These are phyloP conservation scores for Quillaja saponaria DNA, from an alignment of 306 rosid genomes.

Conservation along the genomic window DNA sequence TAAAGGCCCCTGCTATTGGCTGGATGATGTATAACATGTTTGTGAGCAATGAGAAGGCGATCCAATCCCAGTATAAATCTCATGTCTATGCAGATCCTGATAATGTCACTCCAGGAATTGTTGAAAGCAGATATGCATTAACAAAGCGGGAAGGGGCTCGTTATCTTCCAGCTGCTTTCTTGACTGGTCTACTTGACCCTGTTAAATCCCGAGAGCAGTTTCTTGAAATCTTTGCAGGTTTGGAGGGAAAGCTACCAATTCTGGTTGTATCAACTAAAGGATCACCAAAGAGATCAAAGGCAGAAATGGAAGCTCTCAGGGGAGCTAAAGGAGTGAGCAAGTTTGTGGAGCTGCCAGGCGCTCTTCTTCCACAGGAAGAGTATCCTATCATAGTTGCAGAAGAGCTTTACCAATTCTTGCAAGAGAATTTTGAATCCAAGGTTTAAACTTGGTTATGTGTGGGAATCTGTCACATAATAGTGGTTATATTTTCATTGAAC, in stretches of 20 bases:
- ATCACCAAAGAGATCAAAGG: slow-evolving; percentile 91
- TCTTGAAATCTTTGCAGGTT: slow-evolving; percentile 66
- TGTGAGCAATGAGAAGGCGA: slow-evolving; percentile 86
- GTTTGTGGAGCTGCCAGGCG: slow-evolving; percentile 89
- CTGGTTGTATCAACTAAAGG: slow-evolving; percentile 70
- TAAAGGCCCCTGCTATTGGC: slow-evolving; percentile 92
- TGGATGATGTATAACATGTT: slow-evolving; percentile 98
- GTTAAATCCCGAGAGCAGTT: slow-evolving; percentile 82
- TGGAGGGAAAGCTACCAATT: slow-evolving; percentile 69
- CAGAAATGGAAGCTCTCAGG: slow-evolving; percentile 91
- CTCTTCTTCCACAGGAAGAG: slow-evolving; percentile 98
- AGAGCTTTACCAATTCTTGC: slow-evolving; percentile 80
- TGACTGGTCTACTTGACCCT: slow-evolving; percentile 79
- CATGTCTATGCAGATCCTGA: slow-evolving; percentile 87
- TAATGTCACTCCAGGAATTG: slow-evolving; percentile 71
- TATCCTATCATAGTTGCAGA: slow-evolving; percentile 70
- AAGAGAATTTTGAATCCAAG: slow-evolving; percentile 41
- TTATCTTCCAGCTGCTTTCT: slow-evolving; percentile 83
- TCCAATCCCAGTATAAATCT: slow-evolving; percentile 88
- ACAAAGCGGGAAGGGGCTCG: slow-evolving; percentile 87
- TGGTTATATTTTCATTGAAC: slow-evolving; percentile 7
- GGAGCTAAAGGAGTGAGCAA: slow-evolving; percentile 84
- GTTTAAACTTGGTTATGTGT: slow-evolving; percentile 21
- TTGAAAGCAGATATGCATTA: slow-evolving; percentile 75
- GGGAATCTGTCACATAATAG: not conserved